phyloP scores from a whole-genome alignment of 805 yeast genomes.

The Schizosaccharomyces japonicus region DNA sequence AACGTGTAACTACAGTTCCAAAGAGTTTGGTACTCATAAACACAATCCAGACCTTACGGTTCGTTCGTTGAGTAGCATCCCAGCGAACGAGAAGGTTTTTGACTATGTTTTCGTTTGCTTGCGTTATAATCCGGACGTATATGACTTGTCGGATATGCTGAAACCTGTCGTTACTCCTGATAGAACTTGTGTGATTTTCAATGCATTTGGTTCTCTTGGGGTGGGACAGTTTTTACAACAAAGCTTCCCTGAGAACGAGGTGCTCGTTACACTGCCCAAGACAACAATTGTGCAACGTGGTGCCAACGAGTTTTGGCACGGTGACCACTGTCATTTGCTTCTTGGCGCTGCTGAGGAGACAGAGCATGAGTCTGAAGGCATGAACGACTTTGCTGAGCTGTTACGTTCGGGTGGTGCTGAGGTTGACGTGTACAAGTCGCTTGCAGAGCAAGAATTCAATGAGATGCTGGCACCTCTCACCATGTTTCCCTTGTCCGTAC shows the following conservation, averaged over 20 bases:
- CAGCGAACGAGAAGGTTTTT: slow-evolving; percentile 12
- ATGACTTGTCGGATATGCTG: slow-evolving; percentile 27
- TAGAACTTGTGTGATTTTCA: slow-evolving; percentile 27
- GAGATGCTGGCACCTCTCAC: slow-evolving; percentile 10
- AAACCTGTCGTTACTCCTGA: slow-evolving; percentile 26
- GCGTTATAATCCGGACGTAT: slow-evolving; percentile 42
- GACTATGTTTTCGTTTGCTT: slow-evolving; percentile 40
- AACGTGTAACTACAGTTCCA: no score
- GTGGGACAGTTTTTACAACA: slow-evolving; percentile 31
- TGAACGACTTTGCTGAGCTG: slow-evolving; percentile 8
- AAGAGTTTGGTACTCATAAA: not conserved
- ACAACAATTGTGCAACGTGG: slow-evolving; percentile 8
- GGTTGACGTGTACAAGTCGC: slow-evolving; percentile 9
- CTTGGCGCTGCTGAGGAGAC: slow-evolving; percentile 6
- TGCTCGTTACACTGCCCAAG: slow-evolving; percentile 36
- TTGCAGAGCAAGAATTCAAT: slow-evolving; percentile 11
- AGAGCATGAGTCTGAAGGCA: slow-evolving; percentile 5
- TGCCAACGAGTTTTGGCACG: slow-evolving; percentile 10
- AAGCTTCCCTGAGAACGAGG: slow-evolving; percentile 27
- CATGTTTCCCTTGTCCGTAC: slow-evolving; percentile 10
- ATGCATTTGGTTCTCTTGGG: slow-evolving; percentile 31
- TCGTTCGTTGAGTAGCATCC: not conserved
- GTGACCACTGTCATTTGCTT: slow-evolving; percentile 7
- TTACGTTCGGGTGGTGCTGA: slow-evolving; percentile 9
- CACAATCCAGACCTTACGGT: not conserved